Evolutionary conservation across 2,329 filamentous ascomycete species (phyloP).

Genomic region (Penicillium glabrum): DNA sequence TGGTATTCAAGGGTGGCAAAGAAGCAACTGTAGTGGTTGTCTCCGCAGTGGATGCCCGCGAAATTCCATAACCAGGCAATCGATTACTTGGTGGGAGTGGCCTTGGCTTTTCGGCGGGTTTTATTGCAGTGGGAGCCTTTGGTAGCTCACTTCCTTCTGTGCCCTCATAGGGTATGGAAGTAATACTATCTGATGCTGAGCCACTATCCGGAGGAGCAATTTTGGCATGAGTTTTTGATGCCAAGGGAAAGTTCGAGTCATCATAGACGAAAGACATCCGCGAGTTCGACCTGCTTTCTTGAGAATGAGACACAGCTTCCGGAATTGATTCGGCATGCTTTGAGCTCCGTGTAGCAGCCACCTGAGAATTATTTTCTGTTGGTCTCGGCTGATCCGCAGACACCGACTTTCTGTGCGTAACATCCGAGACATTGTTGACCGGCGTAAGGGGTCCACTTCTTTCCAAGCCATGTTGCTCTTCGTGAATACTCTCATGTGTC

Average conservation of each 20-base stretch:
- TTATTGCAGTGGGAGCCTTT: conserved; percentile 23
- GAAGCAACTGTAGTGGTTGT: conserved; percentile 47
- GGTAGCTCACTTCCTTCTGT: conserved; percentile 25
- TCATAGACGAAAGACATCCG: conserved; percentile 31
- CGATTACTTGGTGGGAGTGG: conserved; percentile 46
- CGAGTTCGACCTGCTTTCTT: conserved; percentile 34
- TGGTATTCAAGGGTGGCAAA: conserved; percentile 31
- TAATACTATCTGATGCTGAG: conserved; percentile 28
- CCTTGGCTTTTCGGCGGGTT: conserved; percentile 33
- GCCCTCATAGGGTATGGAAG: conserved; percentile 32
- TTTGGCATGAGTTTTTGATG: neutral
- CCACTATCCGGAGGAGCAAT: conserved; percentile 1
- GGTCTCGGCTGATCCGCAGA: conserved; percentile 27
- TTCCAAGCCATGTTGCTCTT: conserved; percentile 23
- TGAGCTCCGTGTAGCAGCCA: conserved; percentile 19
- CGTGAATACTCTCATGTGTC: conserved; percentile 26
- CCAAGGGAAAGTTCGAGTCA: conserved; percentile 22
- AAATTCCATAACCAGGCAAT: conserved; percentile 45
- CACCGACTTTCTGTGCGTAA: conserved; percentile 20
- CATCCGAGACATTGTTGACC: conserved; percentile 22
- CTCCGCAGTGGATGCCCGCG: conserved; percentile 43
- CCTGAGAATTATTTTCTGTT: conserved; percentile 29
- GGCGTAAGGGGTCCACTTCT: conserved; percentile 19
- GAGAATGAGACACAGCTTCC: conserved; percentile 23
- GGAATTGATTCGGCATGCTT: conserved; percentile 28